phyloP scores from a whole-genome alignment of 257 asterid genomes.

The Rhazya stricta region DNA sequence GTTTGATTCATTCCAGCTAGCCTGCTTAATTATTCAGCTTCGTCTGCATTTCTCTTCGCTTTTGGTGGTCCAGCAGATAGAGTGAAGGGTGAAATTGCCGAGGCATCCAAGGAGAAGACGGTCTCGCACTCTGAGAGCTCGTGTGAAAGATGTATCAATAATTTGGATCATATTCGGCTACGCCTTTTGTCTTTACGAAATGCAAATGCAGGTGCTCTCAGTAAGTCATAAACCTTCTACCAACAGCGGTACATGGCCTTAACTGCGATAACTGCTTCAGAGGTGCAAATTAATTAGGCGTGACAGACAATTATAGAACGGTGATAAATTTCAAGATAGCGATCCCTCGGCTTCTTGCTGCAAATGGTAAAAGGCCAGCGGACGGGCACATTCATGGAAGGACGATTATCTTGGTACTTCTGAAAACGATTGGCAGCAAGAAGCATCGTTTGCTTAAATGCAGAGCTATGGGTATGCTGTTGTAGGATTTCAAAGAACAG shows the following conservation, averaged over 20 bases:
- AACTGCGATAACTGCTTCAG: background rate
- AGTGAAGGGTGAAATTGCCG: background rate
- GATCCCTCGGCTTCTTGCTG: background rate
- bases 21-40: background rate
- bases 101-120: background rate
- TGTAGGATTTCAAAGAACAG: background rate
- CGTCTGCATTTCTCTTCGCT: background rate
- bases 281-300: background rate
- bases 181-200: background rate
- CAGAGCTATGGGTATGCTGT: background rate
- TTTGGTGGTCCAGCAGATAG: background rate
- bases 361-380: background rate
- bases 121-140: background rate
- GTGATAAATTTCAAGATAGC: background rate
- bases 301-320: background rate
- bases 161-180: background rate
- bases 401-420: background rate
- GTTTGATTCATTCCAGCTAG: too few species aligned
- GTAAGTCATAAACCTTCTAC: background rate
- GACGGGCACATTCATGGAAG: background rate
- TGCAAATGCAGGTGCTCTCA: slow-evolving; percentile 1
- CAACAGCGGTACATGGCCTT: background rate
- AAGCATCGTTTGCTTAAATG: background rate
- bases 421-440: background rate
- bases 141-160: background rate